These are phyloP conservation scores for Trematosphaeria pertusa DNA, from an alignment of 2,329 filamentous ascomycete species.

Conservation along the genomic window DNA sequence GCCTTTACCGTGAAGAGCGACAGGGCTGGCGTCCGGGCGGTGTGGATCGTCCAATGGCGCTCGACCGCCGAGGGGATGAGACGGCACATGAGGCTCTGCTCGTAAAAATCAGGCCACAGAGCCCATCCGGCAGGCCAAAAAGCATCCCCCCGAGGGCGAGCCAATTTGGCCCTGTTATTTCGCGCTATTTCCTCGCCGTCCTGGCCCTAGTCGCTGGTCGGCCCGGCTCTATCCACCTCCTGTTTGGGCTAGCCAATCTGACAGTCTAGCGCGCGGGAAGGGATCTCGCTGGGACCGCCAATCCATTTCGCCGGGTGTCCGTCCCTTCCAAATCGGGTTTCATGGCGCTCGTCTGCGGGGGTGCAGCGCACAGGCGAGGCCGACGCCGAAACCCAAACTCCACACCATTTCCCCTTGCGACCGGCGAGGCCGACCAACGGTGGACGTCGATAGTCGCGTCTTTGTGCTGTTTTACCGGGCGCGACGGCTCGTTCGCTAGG, in stretches of 20 bases:
- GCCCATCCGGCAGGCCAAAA: not conserved
- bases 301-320: slow-evolving; percentile 12
- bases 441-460: slow-evolving; percentile 12
- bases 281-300: slow-evolving; percentile 12
- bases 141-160: not conserved
- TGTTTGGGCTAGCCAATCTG: slow-evolving; percentile 10
- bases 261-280: slow-evolving; percentile 16
- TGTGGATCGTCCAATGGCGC: slow-evolving; percentile 7
- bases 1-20: slow-evolving; percentile 3
- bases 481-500: not conserved
- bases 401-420: slow-evolving; percentile 15
- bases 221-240: slow-evolving; percentile 16
- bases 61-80: not conserved
- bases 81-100: slow-evolving; percentile 15
- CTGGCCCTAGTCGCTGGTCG: not conserved
- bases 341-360: slow-evolving; percentile 23
- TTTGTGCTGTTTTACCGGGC: too few relatives aligned
- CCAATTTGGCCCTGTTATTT: not conserved
- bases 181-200: not conserved
- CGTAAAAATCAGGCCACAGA: slow-evolving; percentile 9
- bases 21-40: slow-evolving; percentile 10
- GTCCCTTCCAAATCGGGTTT: slow-evolving; percentile 1
- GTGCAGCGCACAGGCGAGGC: slow-evolving; percentile 33
- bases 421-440: slow-evolving; percentile 33
- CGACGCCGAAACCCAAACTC: slow-evolving; percentile 26